These are phyloP conservation scores for Lachnellula cervina DNA, from an alignment of 2,329 filamentous ascomycete genomes.

Conservation along the genomic window DNA sequence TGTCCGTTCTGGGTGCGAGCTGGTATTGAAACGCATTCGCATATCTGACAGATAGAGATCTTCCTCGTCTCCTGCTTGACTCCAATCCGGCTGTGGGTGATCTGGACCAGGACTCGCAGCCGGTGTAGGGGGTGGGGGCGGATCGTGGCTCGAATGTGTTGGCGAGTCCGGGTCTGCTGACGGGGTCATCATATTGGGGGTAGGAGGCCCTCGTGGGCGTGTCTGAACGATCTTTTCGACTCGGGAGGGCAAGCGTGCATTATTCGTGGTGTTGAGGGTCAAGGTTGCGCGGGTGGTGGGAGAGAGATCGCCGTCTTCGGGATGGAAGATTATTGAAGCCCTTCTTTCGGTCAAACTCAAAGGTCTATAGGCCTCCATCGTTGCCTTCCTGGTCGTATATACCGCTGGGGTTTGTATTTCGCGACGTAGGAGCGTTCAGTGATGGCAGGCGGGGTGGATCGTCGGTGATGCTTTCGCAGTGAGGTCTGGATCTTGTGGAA, in stretches of 20 bases:
- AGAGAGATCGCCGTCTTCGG: constrained; percentile 42
- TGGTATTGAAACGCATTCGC: constrained; percentile 72
- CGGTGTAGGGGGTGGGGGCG: constrained; percentile 60
- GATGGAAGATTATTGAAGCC: constrained; percentile 48
- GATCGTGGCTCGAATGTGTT: constrained; percentile 35
- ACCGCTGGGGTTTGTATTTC: not conserved
- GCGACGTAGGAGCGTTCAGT: not conserved
- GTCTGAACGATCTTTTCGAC: constrained; percentile 52
- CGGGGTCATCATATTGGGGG: constrained; percentile 62
- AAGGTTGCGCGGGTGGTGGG: constrained; percentile 34
- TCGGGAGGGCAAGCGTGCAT: constrained; percentile 33
- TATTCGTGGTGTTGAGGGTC: constrained; percentile 44
- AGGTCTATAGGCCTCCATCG: constrained; percentile 38
- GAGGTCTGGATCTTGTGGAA: not conserved
- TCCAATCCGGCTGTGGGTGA: constrained; percentile 65
- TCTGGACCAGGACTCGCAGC: constrained; percentile 61
- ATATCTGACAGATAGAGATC: constrained; percentile 78
- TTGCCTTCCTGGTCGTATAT: not conserved
- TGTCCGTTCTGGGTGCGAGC: constrained; percentile 71
- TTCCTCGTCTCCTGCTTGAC: constrained; percentile 71
- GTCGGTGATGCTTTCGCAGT: not conserved
- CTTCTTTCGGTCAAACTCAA: constrained; percentile 58
- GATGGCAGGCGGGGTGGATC: too few relatives aligned
- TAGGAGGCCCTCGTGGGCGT: constrained; percentile 55
- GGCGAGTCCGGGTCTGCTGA: constrained; percentile 54